Conservation (phyloP, 768 basidiomycete species). For the Rhodotorula sphaerocarpa region DNA sequence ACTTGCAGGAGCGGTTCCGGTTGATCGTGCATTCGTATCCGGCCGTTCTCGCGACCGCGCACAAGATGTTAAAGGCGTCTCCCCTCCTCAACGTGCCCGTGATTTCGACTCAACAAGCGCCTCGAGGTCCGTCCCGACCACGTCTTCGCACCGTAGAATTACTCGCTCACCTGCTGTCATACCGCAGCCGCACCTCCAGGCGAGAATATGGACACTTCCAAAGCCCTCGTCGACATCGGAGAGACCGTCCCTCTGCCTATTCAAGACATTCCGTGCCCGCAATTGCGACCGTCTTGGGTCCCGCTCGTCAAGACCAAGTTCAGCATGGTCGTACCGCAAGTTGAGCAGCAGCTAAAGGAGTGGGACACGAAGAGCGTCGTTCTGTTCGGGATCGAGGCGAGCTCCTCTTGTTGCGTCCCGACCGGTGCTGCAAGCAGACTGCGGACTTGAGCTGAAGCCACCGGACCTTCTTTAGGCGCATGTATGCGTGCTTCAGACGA, state of each 20-base stretch:
- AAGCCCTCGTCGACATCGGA: conserved; percentile 54
- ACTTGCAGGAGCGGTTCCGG: conserved; percentile 48
- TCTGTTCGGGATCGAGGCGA: conserved; percentile 79
- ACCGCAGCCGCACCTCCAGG: not conserved
- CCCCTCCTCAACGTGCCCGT: conserved; percentile 63
- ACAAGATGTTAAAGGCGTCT: conserved; percentile 52
- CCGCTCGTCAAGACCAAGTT: conserved; percentile 71
- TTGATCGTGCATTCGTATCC: conserved; percentile 60
- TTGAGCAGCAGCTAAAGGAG: conserved; percentile 50
- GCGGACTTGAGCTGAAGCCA: not conserved
- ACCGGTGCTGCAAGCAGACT: too few species aligned
- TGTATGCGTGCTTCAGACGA: conserved; percentile 78
- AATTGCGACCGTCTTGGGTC: conserved; percentile 39
- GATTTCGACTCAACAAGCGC: conserved; percentile 75
- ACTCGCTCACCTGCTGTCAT: not conserved
- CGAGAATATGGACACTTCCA: not conserved
- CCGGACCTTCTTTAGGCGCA: conserved; percentile 54
- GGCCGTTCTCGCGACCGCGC: conserved; percentile 57
- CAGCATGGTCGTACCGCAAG: conserved; percentile 71
- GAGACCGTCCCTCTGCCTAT: conserved; percentile 56
- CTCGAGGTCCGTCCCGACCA: conserved; percentile 56
- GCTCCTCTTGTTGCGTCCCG: too few species aligned
- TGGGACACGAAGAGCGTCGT: conserved; percentile 55
- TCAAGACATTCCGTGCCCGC: conserved; percentile 43
- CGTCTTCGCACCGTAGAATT: too few species aligned